Percentiles rank a stretch among this genome's conserved stretches.
These are phyloP conservation scores for Calonectria hongkongensis DNA, from an alignment of 2,329 filamentous ascomycete species.

Conservation along the genomic window DNA sequence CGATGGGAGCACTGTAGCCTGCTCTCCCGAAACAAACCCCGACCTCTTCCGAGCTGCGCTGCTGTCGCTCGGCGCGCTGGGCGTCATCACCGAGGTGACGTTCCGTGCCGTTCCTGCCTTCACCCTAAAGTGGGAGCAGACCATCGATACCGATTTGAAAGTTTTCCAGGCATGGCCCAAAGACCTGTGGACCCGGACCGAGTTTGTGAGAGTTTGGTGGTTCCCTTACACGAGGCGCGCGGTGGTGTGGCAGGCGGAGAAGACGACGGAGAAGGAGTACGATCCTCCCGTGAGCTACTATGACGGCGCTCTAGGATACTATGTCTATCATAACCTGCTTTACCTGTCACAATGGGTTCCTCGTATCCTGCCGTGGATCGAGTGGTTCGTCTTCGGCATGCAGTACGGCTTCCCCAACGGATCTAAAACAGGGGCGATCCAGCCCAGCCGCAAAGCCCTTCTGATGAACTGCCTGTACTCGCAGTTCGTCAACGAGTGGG, in stretches of 20 bases:
- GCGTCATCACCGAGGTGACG: conserved; percentile 92
- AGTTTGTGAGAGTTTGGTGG: conserved; percentile 98
- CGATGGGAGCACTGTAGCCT: conserved; percentile 83
- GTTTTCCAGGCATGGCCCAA: conserved; percentile 83
- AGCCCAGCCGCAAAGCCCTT: conserved; percentile 86
- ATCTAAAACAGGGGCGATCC: conserved; percentile 81
- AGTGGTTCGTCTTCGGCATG: conserved; percentile 98
- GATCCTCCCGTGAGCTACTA: conserved; percentile 84
- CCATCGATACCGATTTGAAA: conserved; percentile 80
- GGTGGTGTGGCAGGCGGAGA: conserved; percentile 92
- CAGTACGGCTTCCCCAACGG: conserved; percentile 92
- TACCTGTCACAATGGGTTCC: conserved; percentile 87
- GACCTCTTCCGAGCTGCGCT: conserved; percentile 93
- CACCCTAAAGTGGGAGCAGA: conserved; percentile 91
- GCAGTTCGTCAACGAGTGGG: conserved; percentile 99
- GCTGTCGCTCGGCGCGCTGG: conserved; percentile 90
- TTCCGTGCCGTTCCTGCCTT: conserved; percentile 87
- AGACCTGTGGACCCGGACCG: conserved; percentile 86
- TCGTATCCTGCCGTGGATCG: conserved; percentile 87
- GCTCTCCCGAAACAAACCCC: conserved; percentile 80
- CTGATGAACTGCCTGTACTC: conserved; percentile 98
- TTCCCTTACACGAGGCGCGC: conserved; percentile 92
- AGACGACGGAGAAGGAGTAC: conserved; percentile 77
- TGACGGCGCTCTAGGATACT: conserved; percentile 87
- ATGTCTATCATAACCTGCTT: conserved; percentile 93